phyloP scores from a whole-genome alignment of 108 stramenopile genomes.

The Cyclotella kingstonii region DNA sequence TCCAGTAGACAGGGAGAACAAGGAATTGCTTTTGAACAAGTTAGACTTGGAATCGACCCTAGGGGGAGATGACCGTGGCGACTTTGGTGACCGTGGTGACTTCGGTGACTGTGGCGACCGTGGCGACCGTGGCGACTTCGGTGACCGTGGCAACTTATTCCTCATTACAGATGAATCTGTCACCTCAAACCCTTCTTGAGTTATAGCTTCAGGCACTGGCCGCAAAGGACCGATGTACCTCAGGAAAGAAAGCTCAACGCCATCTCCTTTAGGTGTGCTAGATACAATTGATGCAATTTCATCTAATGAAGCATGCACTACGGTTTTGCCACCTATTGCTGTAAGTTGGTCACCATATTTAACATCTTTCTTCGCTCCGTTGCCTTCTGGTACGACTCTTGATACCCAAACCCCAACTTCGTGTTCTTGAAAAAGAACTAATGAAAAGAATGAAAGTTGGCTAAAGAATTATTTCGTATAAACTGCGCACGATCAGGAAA shows the following conservation, averaged over 20 bases:
- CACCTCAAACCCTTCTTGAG: conserved; percentile 46
- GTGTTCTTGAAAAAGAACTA: conserved; percentile 67
- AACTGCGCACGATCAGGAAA: not conserved
- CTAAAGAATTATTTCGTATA: not conserved
- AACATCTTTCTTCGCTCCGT: conserved; percentile 53
- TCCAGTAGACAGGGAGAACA: too few relatives aligned
- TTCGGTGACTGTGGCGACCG: not conserved
- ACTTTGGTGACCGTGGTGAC: not conserved
- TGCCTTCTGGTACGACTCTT: conserved; percentile 65
- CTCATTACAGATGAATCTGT: conserved; percentile 18
- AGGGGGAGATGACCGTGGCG: not conserved
- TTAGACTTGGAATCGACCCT: not conserved
- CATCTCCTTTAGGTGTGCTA: conserved; percentile 30
- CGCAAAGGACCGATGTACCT: conserved; percentile 73
- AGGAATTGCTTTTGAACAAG: conserved; percentile 6
- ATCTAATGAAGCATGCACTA: conserved; percentile 63
- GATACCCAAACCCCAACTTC: conserved; percentile 72
- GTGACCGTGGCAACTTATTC: not conserved
- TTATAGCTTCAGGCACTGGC: conserved; percentile 38
- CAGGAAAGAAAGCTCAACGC: conserved; percentile 67
- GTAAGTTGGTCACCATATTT: conserved; percentile 80
- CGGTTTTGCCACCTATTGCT: conserved; percentile 66
- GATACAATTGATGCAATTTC: conserved; percentile 59
- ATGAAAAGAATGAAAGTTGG: too few relatives aligned
- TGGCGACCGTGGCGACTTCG: not conserved